Percentiles rank a stretch among this genome's conserved stretches.
Evolutionary conservation across 495 filamentous ascomycete genomes (phyloP).

Genomic region (Mytilinidion resinicola): DNA sequence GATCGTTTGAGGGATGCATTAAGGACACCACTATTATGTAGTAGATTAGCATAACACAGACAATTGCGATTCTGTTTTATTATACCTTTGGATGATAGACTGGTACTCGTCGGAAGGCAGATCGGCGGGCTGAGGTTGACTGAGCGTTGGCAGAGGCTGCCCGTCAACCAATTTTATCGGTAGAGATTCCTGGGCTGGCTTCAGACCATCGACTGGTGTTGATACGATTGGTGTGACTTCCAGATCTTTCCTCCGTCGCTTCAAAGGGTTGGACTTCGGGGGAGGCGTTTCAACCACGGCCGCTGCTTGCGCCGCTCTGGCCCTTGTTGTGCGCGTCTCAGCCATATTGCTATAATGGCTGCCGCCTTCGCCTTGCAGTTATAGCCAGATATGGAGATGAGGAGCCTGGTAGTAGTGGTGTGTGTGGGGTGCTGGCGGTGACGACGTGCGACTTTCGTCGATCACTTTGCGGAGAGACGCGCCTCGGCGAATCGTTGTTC

Average conservation of each 20-base stretch:
- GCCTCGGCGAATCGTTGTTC: too few species aligned
- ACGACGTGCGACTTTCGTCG: too few species aligned
- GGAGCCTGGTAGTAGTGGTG: too few species aligned
- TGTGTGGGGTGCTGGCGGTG: too few species aligned
- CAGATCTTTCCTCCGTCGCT: not conserved
- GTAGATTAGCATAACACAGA: constrained; percentile 9
- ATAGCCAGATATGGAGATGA: too few species aligned
- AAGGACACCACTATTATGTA: constrained; percentile 64
- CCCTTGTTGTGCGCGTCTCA: not conserved
- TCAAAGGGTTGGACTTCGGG: not conserved
- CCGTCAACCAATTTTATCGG: constrained; percentile 59
- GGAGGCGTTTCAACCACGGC: not conserved
- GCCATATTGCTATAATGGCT: not conserved
- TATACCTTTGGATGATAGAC: constrained; percentile 74
- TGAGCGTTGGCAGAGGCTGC: constrained; percentile 67
- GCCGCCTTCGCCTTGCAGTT: too few species aligned
- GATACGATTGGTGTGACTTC: not conserved
- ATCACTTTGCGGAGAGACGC: too few species aligned
- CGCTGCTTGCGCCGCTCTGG: not conserved
- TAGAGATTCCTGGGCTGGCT: constrained; percentile 27
- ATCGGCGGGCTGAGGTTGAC: constrained; percentile 57
- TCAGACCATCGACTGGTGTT: not conserved
- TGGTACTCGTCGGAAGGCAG: constrained; percentile 68
- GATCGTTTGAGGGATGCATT: constrained; percentile 76
- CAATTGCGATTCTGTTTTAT: not conserved